Evolutionary conservation across 768 basidiomycete genomes (phyloP), one percentile per base, ranked within the genome.

Genomic region (Pleurotus salmoneostramineus): DNA sequence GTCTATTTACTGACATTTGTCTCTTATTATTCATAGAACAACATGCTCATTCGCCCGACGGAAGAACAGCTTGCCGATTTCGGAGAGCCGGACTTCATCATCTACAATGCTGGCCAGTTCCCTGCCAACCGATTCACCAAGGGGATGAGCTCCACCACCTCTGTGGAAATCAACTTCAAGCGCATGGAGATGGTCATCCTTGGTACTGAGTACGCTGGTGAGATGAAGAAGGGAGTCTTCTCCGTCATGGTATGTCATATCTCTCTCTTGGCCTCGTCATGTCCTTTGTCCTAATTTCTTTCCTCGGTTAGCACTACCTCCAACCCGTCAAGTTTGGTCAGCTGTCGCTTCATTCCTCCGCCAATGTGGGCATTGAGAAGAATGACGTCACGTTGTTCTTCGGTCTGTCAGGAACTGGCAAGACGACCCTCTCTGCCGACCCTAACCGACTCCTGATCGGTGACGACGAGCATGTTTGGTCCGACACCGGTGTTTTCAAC

Each of bases 191-290:
- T 99, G 97, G 96, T 99, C 67, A 98, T 99, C 68, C 92, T 99
- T 65, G 96, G 92, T 56, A 96, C 94, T 31, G 95, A 98, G 71
- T 98, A 98, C 68, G 95, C 95, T 33, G 95, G 95, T 51, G 95
- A 99, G 80, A 99, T 99, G 97, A 99, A 99, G 80, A 99, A 99
- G 85, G 97, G 97, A 69, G 93, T 99, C 71, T 99, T 99, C 80
- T 93, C 91, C 45, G 95, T 99, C 14, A 34, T 54, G 27, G 50
- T 50, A 48, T 6, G 46, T n/a, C 33, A 12, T n/a, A 14, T 21
- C 31, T 51, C 47, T 15, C 33, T 10, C 21, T 27, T 27, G 21
- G 21, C 21, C 21, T 27, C 21, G 21, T 27, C 21, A 27, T 21
- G 59, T 56, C 40, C 15, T 21, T 50, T 32, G 17, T 50, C 50